Conservation (phyloP, 352 stramenopile genomes). For the Pythium rhizo-oryzae region DNA sequence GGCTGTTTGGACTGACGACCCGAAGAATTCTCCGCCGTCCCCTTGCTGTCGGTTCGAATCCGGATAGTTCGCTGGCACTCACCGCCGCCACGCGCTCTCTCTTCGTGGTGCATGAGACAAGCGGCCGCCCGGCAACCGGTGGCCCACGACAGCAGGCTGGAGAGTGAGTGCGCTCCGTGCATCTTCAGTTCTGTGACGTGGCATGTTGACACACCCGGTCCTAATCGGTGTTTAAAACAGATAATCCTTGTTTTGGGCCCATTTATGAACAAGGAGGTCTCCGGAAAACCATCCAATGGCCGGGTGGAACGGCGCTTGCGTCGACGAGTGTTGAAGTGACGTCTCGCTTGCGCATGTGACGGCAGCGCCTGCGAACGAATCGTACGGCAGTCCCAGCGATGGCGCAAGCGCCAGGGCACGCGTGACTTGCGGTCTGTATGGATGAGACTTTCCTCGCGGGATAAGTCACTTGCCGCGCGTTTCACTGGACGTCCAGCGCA, state of each 20-base stretch:
- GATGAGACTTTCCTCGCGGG: not conserved
- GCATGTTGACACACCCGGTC: not conserved
- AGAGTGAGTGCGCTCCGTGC: not conserved
- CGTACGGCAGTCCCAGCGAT: not conserved
- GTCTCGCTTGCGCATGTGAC: not conserved
- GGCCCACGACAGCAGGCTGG: not conserved
- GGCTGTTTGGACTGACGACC: not conserved
- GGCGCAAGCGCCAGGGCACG: not conserved
- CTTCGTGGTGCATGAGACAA: not conserved
- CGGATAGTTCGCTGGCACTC: no score
- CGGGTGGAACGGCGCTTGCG: not conserved
- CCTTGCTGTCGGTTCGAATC: no score
- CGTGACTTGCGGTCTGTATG: not conserved
- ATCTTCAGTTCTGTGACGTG: conserved; percentile 29
- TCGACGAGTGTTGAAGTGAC: conserved; percentile 28
- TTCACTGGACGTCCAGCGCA: not conserved
- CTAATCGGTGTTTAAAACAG: conserved; percentile 5
- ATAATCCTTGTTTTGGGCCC: not conserved
- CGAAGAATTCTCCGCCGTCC: no score
- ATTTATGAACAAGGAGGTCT: not conserved
- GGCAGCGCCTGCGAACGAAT: conserved; percentile 8
- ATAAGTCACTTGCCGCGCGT: not conserved
- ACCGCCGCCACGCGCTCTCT: not conserved
- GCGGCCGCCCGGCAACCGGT: not conserved
- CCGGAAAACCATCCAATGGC: conserved; percentile 10